Conservation (phyloP, 2,329 filamentous ascomycete species). For the Neopestalotiopsis clavispora region DNA sequence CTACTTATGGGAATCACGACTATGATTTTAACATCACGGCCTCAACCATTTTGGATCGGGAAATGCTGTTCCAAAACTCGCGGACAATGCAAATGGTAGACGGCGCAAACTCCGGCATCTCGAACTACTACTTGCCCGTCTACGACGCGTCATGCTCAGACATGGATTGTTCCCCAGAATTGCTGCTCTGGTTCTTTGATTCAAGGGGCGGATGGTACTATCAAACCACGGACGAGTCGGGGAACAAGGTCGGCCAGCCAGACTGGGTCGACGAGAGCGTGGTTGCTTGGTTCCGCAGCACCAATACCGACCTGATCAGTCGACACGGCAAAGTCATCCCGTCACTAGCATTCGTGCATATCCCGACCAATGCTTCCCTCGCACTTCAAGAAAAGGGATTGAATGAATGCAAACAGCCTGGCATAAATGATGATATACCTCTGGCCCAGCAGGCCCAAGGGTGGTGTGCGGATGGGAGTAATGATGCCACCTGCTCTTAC, state of each 20-base stretch:
- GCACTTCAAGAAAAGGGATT: conserved; percentile 44
- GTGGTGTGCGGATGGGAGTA: conserved; percentile 46
- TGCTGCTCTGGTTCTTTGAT: conserved; percentile 77
- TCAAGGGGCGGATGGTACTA: conserved; percentile 62
- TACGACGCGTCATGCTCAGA: conserved; percentile 41
- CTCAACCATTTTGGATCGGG: conserved; percentile 45
- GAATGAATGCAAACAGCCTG: conserved; percentile 44
- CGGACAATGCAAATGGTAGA: conserved; percentile 47
- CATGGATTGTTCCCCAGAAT: conserved; percentile 39
- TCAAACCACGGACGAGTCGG: conserved; percentile 38
- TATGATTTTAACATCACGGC: conserved; percentile 62
- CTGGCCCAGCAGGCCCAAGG: conserved; percentile 48
- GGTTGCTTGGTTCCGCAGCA: conserved; percentile 49
- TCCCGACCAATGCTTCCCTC: conserved; percentile 48
- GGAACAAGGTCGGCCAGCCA: conserved; percentile 39
- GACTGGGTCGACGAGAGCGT: conserved; percentile 52
- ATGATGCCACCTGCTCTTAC: conserved; percentile 44
- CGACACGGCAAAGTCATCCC: conserved; percentile 43
- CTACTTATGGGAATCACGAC: conserved; percentile 76
- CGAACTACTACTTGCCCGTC: conserved; percentile 55
- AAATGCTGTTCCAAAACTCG: conserved; percentile 42
- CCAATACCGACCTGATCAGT: conserved; percentile 34
- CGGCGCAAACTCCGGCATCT: conserved; percentile 41
- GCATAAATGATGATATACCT: conserved; percentile 50
- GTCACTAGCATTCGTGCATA: conserved; percentile 54